Evolutionary conservation across 140 eudicot genomes (phyloP).

Genomic region (Anethum foeniculum): DNA sequence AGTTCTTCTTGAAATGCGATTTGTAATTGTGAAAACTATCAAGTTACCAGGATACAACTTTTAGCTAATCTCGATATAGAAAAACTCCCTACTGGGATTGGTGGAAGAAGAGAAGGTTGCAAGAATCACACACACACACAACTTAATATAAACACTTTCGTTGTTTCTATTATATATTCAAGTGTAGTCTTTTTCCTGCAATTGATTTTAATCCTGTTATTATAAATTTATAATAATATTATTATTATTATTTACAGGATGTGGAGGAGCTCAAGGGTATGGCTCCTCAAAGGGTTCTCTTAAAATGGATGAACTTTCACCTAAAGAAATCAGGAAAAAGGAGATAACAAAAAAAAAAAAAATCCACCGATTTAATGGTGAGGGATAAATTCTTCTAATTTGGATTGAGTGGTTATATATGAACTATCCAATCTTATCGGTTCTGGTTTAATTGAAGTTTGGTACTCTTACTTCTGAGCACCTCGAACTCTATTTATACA

Average conservation of each 20-base stretch:
- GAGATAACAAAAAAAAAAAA: slow-evolving; percentile 20
- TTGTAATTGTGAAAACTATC: too few species aligned
- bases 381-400: neutral
- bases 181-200: too few species aligned
- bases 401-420: neutral
- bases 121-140: too few species aligned
- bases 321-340: slow-evolving; percentile 61
- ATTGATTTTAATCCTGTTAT: too few species aligned
- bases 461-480: neutral
- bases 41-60: too few species aligned
- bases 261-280: slow-evolving; percentile 75
- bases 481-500: neutral
- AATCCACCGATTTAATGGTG: slow-evolving; percentile 64
- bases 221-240: too few species aligned
- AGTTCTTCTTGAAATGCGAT: too few species aligned
- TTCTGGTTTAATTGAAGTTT: neutral
- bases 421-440: neutral
- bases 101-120: too few species aligned
- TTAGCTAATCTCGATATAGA: too few species aligned
- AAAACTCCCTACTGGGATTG: too few species aligned
- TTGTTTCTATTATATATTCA: too few species aligned
- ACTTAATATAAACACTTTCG: too few species aligned
- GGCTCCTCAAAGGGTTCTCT: slow-evolving; percentile 71
- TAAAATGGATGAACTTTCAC: slow-evolving; percentile 85
- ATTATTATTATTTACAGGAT: slow-evolving; percentile 34